A percentile compares a stretch with the other conserved stretches of the same genome.
phyloP scores from a whole-genome alignment of 495 filamentous ascomycete genomes.

The Haplographium delicatum region DNA sequence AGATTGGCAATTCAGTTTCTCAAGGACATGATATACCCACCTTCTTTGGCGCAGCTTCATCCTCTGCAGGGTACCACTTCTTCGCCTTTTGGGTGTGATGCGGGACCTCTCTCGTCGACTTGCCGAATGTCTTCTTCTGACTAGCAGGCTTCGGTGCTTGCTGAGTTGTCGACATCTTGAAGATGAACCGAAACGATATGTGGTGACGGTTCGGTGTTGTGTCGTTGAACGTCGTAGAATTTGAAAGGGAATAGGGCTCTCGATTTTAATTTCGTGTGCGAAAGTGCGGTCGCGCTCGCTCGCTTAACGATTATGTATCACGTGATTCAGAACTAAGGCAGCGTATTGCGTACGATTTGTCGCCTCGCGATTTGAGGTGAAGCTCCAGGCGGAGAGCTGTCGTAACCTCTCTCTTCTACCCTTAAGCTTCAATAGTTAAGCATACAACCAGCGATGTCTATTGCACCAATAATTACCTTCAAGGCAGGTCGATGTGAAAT shows the following conservation, averaged over 20 bases:
- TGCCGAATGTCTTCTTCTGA: conserved; percentile 94
- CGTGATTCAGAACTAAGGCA: neutral
- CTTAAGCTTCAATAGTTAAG: too few species aligned
- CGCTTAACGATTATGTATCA: conserved; percentile 2
- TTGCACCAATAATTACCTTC: conserved; percentile 85
- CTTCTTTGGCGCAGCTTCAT: conserved; percentile 86
- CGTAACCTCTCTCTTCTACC: conserved; percentile 7
- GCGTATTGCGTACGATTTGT: too few species aligned
- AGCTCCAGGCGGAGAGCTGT: conserved; percentile 18
- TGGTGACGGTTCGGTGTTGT: conserved; percentile 25
- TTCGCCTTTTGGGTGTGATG: conserved; percentile 81
- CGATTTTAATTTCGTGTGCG: conserved; percentile 8
- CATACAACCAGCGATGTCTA: conserved; percentile 55
- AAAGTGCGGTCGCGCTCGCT: neutral
- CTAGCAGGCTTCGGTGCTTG: conserved; percentile 34
- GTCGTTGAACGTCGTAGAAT: conserved; percentile 20
- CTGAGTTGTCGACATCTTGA: conserved; percentile 57
- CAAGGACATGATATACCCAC: conserved; percentile 48
- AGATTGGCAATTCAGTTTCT: neutral
- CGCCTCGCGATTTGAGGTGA: neutral
- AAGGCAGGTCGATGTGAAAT: conserved; percentile 91
- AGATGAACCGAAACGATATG: conserved; percentile 25
- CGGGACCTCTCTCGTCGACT: conserved; percentile 87
- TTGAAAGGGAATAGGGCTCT: conserved; percentile 7
- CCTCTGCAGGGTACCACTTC: conserved; percentile 99